Percentiles rank a stretch among this genome's conserved stretches.
Evolutionary conservation across 495 filamentous ascomycete genomes (phyloP).

Genomic region (Filosporella fistucella): DNA sequence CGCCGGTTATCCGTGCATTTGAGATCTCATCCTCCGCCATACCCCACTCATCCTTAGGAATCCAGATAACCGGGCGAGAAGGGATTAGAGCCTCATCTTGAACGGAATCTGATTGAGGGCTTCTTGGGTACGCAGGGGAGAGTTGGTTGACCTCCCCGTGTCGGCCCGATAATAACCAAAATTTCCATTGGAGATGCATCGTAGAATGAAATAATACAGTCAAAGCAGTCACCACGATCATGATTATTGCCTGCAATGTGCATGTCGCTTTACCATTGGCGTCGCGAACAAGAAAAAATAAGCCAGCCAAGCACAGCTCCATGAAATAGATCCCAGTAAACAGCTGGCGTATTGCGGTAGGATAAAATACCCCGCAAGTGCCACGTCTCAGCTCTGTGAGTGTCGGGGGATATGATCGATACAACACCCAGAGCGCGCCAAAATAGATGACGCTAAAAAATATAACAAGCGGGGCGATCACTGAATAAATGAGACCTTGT

Average conservation of each 20-base stretch:
- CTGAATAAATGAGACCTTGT: constrained; percentile 23
- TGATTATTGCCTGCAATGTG: constrained; percentile 63
- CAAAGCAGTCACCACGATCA: constrained; percentile 56
- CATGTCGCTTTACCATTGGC: constrained; percentile 45
- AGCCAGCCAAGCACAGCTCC: constrained; percentile 79
- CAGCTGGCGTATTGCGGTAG: constrained; percentile 80
- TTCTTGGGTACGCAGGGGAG: background rate
- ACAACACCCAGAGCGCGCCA: constrained; percentile 81
- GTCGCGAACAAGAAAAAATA: constrained; percentile 72
- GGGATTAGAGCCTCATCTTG: constrained; percentile 52
- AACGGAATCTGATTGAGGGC: background rate
- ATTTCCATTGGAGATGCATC: background rate
- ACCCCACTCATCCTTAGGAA: constrained; percentile 67
- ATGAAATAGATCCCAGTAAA: constrained; percentile 82
- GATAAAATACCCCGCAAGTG: constrained; percentile 81
- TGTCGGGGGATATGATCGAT: constrained; percentile 88
- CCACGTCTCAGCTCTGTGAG: constrained; percentile 77
- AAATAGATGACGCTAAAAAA: constrained; percentile 78
- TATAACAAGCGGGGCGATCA: constrained; percentile 82
- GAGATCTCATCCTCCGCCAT: constrained; percentile 72
- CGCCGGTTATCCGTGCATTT: too few species aligned
- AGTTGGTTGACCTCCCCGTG: background rate
- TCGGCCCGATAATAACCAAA: background rate
- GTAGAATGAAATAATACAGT: constrained; percentile 69
- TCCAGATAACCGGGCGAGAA: constrained; percentile 73